phyloP scores from a whole-genome alignment of 2,329 filamentous ascomycete species.

The Pyricularia pennisetigena region DNA sequence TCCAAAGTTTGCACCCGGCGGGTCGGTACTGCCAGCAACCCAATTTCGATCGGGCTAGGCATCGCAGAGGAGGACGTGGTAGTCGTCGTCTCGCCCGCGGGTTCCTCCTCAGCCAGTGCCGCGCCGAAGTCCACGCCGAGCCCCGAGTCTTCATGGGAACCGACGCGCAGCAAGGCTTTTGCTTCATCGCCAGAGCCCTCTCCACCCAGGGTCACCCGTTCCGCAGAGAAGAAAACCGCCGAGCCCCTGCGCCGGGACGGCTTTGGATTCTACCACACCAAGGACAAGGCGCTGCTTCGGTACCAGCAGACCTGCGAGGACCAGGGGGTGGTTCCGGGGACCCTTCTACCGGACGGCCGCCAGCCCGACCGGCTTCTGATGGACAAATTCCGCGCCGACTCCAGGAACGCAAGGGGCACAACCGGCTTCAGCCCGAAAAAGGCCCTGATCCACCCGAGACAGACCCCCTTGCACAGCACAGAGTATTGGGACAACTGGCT shows the following conservation, averaged over 20 bases:
- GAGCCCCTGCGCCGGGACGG: neutral
- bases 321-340: neutral
- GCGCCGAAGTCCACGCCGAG: too few relatives aligned
- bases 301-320: neutral
- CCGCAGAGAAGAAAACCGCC: neutral
- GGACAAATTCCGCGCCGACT: constrained; percentile 17
- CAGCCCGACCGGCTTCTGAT: constrained; percentile 5
- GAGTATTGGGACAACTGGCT: neutral
- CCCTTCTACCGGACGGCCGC: neutral
- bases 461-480: neutral
- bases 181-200: neutral
- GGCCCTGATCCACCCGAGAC: neutral
- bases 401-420: constrained; percentile 14
- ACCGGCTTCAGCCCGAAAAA: neutral
- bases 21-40: neutral
- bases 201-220: neutral
- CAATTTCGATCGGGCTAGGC: neutral
- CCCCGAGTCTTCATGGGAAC: neutral
- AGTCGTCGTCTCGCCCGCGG: neutral
- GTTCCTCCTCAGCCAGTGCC: neutral
- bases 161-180: neutral
- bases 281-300: neutral
- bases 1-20: neutral
- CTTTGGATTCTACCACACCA: neutral
- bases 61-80: neutral